Evolutionary conservation across 1,139 yeast genomes (phyloP).

Genomic region (Yamadazyma dendronema): DNA sequence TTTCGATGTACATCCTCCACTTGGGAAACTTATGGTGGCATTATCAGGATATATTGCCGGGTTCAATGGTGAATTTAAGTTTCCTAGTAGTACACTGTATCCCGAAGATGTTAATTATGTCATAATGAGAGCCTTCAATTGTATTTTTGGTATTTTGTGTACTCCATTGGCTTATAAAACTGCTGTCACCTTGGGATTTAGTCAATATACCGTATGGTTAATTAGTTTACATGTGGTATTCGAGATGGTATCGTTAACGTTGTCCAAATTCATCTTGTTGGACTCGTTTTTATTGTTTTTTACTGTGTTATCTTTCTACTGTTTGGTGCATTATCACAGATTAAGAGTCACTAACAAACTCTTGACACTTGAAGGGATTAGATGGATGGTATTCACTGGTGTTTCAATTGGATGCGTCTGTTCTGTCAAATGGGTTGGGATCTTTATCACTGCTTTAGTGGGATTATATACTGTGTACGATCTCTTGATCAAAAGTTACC

Average conservation of each 20-base stretch:
- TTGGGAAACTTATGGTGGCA: conserved; percentile 96
- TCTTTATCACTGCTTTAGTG: conserved; percentile 77
- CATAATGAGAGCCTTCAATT: conserved; percentile 92
- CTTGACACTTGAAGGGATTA: conserved; percentile 44
- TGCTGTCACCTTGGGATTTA: conserved; percentile 79
- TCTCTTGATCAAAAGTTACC: conserved; percentile 63
- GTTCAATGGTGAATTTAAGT: conserved; percentile 93
- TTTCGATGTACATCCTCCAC: conserved; percentile 98
- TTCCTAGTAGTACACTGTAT: conserved; percentile 81
- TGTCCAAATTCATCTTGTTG: conserved; percentile 86
- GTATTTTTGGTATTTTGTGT: conserved; percentile 83
- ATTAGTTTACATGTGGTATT: conserved; percentile 82
- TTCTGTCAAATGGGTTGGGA: conserved; percentile 94
- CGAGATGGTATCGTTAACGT: conserved; percentile 83
- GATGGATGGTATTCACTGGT: conserved; percentile 70
- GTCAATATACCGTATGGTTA: conserved; percentile 82
- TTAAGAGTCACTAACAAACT: conserved; percentile 37
- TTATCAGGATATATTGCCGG: conserved; percentile 92
- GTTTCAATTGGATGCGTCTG: conserved; percentile 87
- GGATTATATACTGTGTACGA: conserved; percentile 86
- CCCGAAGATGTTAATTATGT: conserved; percentile 88
- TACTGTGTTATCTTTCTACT: conserved; percentile 60
- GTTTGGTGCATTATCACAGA: conserved; percentile 54
- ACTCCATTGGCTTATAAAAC: conserved; percentile 95
- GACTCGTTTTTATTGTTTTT: conserved; percentile 92